Evolutionary conservation across 1,139 yeast genomes (phyloP).

Genomic region (Sugiyamaella grinbergsii): DNA sequence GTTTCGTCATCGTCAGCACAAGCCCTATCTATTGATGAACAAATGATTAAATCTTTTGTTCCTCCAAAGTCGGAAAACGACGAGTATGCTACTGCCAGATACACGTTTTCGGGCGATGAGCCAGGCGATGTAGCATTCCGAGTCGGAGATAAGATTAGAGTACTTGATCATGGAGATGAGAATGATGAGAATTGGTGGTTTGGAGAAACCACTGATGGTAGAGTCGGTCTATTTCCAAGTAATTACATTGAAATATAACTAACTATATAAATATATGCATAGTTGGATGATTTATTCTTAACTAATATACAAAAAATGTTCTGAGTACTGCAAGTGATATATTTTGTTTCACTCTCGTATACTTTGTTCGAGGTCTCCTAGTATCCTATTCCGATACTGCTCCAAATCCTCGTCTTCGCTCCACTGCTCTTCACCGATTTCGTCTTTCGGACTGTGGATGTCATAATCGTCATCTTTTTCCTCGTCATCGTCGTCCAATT

Average conservation of each 20-base stretch:
- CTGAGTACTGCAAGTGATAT: too few species aligned
- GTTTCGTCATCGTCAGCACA: constrained; percentile 35
- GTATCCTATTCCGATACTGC: constrained; percentile 36
- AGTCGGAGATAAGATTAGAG: constrained; percentile 52
- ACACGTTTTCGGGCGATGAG: constrained; percentile 43
- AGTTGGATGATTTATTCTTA: neutral
- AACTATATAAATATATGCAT: too few species aligned
- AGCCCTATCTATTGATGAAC: constrained; percentile 28
- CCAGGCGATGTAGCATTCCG: constrained; percentile 55
- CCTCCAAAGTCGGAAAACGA: constrained; percentile 30
- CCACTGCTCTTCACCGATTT: constrained; percentile 27
- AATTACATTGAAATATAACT: constrained; percentile 50
- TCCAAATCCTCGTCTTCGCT: constrained; percentile 36
- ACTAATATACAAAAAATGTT: neutral
- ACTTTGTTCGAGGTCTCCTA: constrained; percentile 30
- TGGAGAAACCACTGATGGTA: constrained; percentile 52
- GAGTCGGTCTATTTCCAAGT: constrained; percentile 56
- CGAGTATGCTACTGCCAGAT: constrained; percentile 42
- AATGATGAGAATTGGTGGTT: constrained; percentile 61
- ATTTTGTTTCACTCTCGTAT: constrained; percentile 21
- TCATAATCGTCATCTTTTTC: constrained; percentile 25
- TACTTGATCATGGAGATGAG: constrained; percentile 46
- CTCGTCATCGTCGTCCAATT: constrained; percentile 25
- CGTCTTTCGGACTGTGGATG: constrained; percentile 14
- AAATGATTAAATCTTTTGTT: constrained; percentile 22